These are phyloP conservation scores for Calycina herbarum DNA, from an alignment of 2,329 filamentous ascomycete genomes.

Conservation along the genomic window DNA sequence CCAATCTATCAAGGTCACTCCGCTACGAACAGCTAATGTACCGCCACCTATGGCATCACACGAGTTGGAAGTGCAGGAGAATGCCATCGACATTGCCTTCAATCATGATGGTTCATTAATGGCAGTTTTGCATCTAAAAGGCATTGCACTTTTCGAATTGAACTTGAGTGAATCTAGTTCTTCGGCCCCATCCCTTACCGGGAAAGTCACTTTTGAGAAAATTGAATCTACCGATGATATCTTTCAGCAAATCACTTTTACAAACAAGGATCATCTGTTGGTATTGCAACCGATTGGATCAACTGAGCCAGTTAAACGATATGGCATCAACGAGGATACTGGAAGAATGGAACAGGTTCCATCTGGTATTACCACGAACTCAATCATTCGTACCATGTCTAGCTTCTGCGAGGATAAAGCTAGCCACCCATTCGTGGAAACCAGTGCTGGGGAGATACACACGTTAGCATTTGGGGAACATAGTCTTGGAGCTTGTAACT, in stretches of 20 bases:
- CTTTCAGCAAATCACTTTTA: slow-evolving; percentile 35
- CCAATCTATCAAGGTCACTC: slow-evolving; percentile 75
- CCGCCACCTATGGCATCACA: slow-evolving; percentile 91
- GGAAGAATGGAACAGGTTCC: slow-evolving; percentile 31
- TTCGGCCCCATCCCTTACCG: slow-evolving; percentile 44
- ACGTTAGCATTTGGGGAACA: slow-evolving; percentile 32
- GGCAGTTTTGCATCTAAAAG: slow-evolving; percentile 68
- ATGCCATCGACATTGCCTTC: slow-evolving; percentile 74
- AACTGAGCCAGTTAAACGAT: slow-evolving; percentile 25
- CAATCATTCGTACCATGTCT: slow-evolving; percentile 28
- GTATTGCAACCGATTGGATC: slow-evolving; percentile 23
- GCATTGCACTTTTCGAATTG: slow-evolving; percentile 70
- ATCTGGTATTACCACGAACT: slow-evolving; percentile 15
- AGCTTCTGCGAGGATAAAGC: slow-evolving; percentile 28
- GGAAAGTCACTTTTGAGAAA: slow-evolving; percentile 43
- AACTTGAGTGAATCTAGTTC: slow-evolving; percentile 58
- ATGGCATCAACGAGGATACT: slow-evolving; percentile 32
- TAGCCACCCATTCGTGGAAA: slow-evolving; percentile 33
- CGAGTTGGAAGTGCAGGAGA: slow-evolving; percentile 63
- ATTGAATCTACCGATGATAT: slow-evolving; percentile 19
- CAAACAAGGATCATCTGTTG: slow-evolving; percentile 27
- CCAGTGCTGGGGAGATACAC: slow-evolving; percentile 32
- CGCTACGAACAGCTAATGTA: slow-evolving; percentile 78
- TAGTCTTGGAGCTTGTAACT: slow-evolving; percentile 30
- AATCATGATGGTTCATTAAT: slow-evolving; percentile 63